Percentiles rank a stretch among this genome's conserved stretches.
Conservation (phyloP, 257 asterid genomes). For the Eucommia ulmoides region DNA sequence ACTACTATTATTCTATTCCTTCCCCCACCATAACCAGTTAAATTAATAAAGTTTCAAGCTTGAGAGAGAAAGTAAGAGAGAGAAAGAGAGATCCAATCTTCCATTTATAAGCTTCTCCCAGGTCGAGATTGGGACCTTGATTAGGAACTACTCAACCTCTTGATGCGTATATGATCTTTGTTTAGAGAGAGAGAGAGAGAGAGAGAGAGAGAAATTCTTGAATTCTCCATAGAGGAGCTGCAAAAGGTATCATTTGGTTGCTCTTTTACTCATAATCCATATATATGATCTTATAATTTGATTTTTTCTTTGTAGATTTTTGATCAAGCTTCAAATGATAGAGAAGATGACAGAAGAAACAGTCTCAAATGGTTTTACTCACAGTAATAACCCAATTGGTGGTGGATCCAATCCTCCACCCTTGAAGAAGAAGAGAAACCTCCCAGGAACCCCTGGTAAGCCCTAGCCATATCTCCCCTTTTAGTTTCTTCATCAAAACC, state of each 20-base stretch:
- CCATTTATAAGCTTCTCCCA: constrained; percentile 3
- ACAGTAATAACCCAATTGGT: constrained; percentile 17
- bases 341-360: constrained; percentile 54
- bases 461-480: too few relatives aligned
- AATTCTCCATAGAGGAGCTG: constrained; percentile 10
- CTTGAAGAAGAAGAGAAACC: constrained; percentile 76
- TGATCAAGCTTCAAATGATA: neutral
- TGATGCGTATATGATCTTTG: neutral
- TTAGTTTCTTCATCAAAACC: too few relatives aligned
- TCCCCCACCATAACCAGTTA: constrained; percentile 49
- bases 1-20: constrained; percentile 26
- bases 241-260: constrained; percentile 28
- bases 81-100: constrained; percentile 14
- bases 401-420: constrained; percentile 44
- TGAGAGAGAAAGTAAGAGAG: constrained; percentile 11
- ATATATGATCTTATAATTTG: constrained; percentile 1
- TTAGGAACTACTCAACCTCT: constrained; percentile 22
- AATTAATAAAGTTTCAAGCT: too few relatives aligned
- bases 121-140: constrained; percentile 16
- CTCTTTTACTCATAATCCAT: neutral
- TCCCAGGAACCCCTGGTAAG: constrained; percentile 86
- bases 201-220: constrained; percentile 17
- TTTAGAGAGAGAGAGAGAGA: constrained; percentile 5
- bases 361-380: constrained; percentile 29
- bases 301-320: neutral